Evolutionary conservation across 2,329 filamentous ascomycete species (phyloP).

Genomic region (Fonsecaea pugnacius): DNA sequence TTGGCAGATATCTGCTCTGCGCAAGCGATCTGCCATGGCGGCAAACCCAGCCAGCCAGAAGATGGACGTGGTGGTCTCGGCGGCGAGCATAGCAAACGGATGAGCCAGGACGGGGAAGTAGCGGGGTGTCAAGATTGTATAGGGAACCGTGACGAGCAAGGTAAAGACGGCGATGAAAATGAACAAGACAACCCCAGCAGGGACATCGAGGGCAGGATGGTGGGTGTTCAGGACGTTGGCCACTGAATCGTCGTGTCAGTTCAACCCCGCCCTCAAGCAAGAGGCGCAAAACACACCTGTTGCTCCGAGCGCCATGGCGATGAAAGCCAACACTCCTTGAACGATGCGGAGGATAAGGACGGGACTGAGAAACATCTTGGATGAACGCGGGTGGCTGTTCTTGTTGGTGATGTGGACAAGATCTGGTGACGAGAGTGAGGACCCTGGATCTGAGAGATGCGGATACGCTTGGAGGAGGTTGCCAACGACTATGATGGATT

Average conservation of each 20-base stretch:
- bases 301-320: conserved; percentile 74
- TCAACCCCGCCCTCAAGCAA: conserved; percentile 40
- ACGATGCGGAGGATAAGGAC: conserved; percentile 67
- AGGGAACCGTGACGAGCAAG: conserved; percentile 67
- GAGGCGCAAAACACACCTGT: conserved; percentile 52
- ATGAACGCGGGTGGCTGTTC: background rate
- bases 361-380: conserved; percentile 56
- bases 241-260: conserved; percentile 48
- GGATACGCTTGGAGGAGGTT: background rate
- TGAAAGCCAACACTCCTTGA: conserved; percentile 70
- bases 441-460: background rate
- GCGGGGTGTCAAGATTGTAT: conserved; percentile 70
- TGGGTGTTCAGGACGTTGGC: conserved; percentile 26
- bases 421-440: background rate
- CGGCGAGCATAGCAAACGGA: conserved; percentile 65
- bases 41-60: conserved; percentile 92
- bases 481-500: background rate
- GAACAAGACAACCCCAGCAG: conserved; percentile 72
- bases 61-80: conserved; percentile 74
- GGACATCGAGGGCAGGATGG: conserved; percentile 38
- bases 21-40: conserved; percentile 67
- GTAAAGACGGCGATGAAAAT: conserved; percentile 81
- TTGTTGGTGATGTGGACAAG: background rate
- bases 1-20: conserved; percentile 59
- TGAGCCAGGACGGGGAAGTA: conserved; percentile 66